Evolutionary conservation across 2,329 filamentous ascomycete genomes (phyloP).

Genomic region (Cladosporium halotolerans): DNA sequence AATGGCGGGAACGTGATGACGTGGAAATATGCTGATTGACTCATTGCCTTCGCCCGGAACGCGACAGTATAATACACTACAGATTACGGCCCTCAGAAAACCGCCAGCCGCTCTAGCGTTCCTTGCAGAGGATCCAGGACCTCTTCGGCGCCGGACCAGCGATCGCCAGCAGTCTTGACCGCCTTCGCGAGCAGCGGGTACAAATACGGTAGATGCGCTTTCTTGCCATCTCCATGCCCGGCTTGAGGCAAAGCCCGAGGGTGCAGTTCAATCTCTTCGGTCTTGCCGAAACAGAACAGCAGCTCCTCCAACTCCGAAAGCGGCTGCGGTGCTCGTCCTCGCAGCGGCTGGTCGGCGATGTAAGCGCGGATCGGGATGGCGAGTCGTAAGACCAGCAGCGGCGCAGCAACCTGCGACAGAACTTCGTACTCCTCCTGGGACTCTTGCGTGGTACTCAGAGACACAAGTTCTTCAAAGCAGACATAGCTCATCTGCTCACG

Average conservation of each 20-base stretch:
- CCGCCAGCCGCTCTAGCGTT: conserved; percentile 29
- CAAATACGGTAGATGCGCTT: conserved; percentile 72
- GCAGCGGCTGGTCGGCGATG: conserved; percentile 82
- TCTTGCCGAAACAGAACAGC: conserved; percentile 59
- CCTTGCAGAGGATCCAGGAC: conserved; percentile 35
- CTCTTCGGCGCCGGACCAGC: conserved; percentile 53
- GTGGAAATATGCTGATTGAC: conserved; percentile 31
- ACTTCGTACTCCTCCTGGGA: conserved; percentile 39
- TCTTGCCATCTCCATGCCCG: conserved; percentile 23
- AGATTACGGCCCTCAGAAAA: background rate
- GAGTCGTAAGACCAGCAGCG: conserved; percentile 74
- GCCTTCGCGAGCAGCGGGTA: conserved; percentile 71
- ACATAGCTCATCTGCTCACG: conserved; percentile 71
- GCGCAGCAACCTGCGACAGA: conserved; percentile 71
- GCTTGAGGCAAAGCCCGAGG: conserved; percentile 36
- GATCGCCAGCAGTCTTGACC: conserved; percentile 53
- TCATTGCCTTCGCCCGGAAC: background rate
- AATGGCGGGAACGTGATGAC: conserved; percentile 19
- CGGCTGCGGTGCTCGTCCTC: conserved; percentile 84
- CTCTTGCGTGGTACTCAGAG: conserved; percentile 23
- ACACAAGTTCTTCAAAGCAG: conserved; percentile 66
- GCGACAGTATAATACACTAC: background rate
- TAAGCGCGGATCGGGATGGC: conserved; percentile 78
- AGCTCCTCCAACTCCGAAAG: conserved; percentile 74
- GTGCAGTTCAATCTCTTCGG: conserved; percentile 64